Percentiles rank a stretch among this genome's conserved stretches.
phyloP scores from a whole-genome alignment of 805 yeast genomes.

The Starmerella ratchasimensis region DNA sequence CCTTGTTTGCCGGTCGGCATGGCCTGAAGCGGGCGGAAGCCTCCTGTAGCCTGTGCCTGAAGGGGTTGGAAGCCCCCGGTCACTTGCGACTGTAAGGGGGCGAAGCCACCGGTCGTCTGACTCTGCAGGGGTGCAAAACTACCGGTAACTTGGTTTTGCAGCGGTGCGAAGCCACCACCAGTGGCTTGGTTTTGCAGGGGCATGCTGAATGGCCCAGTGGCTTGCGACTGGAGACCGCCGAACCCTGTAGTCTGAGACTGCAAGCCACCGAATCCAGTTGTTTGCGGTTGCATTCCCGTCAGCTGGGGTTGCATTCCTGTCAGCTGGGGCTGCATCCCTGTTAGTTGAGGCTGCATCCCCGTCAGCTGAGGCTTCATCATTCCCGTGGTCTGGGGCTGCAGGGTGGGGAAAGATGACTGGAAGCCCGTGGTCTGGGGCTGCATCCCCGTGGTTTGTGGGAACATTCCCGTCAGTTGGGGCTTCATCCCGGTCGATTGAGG shows the following conservation, averaged over 20 bases:
- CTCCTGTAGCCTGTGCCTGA: constrained; percentile 57
- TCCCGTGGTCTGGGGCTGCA: constrained; percentile 20
- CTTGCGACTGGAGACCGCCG: constrained; percentile 18
- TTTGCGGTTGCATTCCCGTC: constrained; percentile 41
- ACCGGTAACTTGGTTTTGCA: constrained; percentile 30
- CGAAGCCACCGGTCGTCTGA: constrained; percentile 29
- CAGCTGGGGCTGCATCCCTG: constrained; percentile 17
- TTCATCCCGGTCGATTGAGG: constrained; percentile 11
- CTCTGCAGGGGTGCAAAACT: constrained; percentile 18
- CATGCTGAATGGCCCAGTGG: constrained; percentile 20
- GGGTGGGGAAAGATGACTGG: constrained; percentile 5
- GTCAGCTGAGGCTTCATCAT: not conserved
- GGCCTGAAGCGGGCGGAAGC: constrained; percentile 22
- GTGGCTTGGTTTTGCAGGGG: constrained; percentile 12
- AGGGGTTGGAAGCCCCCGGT: constrained; percentile 20
- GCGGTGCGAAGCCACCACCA: constrained; percentile 17
- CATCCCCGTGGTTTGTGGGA: constrained; percentile 5
- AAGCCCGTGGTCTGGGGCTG: constrained; percentile 16
- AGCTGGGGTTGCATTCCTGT: constrained; percentile 16
- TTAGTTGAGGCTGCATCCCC: constrained; percentile 17
- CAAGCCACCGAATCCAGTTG: constrained; percentile 41
- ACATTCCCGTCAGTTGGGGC: constrained; percentile 17
- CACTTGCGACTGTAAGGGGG: constrained; percentile 19
- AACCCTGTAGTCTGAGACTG: constrained; percentile 9
- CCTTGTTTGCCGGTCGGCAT: constrained; percentile 57